These are phyloP conservation scores for Penicillium decumbens DNA, from an alignment of 2,329 filamentous ascomycete genomes.

Conservation along the genomic window DNA sequence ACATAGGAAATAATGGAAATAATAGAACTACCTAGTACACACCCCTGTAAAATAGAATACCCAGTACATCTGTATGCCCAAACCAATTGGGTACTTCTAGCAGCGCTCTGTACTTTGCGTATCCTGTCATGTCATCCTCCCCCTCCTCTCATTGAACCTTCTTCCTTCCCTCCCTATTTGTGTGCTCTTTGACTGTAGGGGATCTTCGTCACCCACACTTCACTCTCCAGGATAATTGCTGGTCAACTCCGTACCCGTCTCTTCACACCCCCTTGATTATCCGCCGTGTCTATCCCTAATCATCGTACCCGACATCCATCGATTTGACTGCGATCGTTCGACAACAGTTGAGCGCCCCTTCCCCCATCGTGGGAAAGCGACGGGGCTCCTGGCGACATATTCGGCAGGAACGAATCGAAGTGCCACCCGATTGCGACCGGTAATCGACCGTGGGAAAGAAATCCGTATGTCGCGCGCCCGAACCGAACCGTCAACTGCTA, in stretches of 20 bases:
- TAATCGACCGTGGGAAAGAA: background rate
- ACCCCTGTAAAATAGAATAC: background rate
- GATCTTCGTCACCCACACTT: background rate
- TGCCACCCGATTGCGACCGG: background rate
- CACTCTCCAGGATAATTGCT: background rate
- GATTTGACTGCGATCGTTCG: constrained; percentile 12
- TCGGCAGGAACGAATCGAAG: background rate
- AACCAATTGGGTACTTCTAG: background rate
- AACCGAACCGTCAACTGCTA: background rate
- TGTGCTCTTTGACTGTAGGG: background rate
- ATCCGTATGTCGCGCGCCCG: constrained; percentile 3
- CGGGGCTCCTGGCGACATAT: constrained; percentile 1
- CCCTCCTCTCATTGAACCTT: background rate
- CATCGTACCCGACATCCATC: background rate
- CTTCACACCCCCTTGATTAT: background rate
- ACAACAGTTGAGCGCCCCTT: constrained; percentile 4
- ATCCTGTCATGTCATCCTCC: background rate
- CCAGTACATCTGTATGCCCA: background rate
- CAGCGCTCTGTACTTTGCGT: background rate
- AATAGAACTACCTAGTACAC: background rate
- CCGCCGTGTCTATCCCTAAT: background rate
- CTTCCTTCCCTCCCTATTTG: background rate
- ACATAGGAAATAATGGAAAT: background rate
- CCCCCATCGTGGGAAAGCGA: constrained; percentile 4
- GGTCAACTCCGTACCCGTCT: background rate